Evolutionary conservation across 2,329 filamentous ascomycete genomes (phyloP).

Genomic region (Beauveria pseudobassiana): DNA sequence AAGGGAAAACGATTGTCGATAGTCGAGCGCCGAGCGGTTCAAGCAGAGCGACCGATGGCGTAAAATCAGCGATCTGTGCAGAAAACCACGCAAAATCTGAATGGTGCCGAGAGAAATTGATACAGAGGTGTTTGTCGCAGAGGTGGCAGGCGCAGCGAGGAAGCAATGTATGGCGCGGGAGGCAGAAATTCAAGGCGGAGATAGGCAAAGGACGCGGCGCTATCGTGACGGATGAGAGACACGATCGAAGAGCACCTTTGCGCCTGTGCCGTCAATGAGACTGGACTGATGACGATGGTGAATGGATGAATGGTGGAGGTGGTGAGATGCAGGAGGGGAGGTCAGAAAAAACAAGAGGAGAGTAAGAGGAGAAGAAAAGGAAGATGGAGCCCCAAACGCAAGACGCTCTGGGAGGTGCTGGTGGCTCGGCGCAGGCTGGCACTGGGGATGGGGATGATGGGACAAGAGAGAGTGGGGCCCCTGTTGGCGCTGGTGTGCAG

Average conservation of each 20-base stretch:
- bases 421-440: neutral
- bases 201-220: neutral
- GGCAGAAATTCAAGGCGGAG: neutral
- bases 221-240: neutral
- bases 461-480: constrained; percentile 4
- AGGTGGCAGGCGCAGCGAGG: neutral
- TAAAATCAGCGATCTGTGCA: neutral
- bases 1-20: neutral
- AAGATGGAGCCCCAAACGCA: constrained; percentile 9
- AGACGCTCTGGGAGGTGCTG: constrained; percentile 2
- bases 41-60: neutral
- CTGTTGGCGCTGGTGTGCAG: constrained; percentile 6
- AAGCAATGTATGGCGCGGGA: neutral
- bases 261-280: constrained; percentile 2
- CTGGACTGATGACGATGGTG: neutral
- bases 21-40: neutral
- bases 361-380: constrained; percentile 6
- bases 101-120: neutral
- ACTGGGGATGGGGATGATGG: constrained; percentile 5
- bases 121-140: neutral
- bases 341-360: neutral
- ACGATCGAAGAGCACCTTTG: neutral
- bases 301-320: constrained; percentile 5
- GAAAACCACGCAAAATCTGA: neutral
- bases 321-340: constrained; percentile 5